Evolutionary conservation across 805 yeast species (phyloP).

Genomic region (Suhomyces canberraensis): DNA sequence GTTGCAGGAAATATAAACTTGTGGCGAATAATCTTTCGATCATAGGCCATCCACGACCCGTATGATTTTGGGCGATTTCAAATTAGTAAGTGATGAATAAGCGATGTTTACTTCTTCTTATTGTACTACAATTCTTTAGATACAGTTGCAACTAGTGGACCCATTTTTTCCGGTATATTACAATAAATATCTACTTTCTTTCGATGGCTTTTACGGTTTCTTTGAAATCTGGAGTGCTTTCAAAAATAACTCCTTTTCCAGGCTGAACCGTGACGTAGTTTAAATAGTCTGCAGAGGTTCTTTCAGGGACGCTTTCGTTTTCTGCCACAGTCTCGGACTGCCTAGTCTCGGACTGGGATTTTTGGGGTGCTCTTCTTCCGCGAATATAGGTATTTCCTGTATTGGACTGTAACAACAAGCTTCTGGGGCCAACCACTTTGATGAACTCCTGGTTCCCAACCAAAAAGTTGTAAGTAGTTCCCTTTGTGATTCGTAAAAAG

Average conservation of each 20-base stretch:
- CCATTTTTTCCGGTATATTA: too few species aligned
- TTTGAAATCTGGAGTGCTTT: constrained; percentile 42
- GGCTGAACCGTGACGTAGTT: constrained; percentile 45
- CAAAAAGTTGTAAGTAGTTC: constrained; percentile 8
- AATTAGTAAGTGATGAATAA: too few species aligned
- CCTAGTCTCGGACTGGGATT: neutral
- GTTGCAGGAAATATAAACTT: too few species aligned
- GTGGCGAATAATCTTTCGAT: too few species aligned
- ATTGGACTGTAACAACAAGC: constrained; percentile 46
- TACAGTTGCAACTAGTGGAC: too few species aligned
- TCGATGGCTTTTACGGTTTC: constrained; percentile 27
- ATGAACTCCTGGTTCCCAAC: constrained; percentile 44
- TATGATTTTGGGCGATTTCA: too few species aligned
- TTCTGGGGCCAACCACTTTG: constrained; percentile 54
- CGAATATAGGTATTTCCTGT: constrained; percentile 14
- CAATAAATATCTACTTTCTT: constrained; percentile 15
- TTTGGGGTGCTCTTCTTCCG: neutral
- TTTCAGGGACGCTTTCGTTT: neutral
- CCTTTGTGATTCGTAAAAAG: neutral
- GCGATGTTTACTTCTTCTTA: too few species aligned
- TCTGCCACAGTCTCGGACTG: neutral
- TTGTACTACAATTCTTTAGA: too few species aligned
- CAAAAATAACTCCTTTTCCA: constrained; percentile 39
- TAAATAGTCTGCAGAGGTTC: constrained; percentile 41
- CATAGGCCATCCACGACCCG: too few species aligned